Conservation (phyloP, 1,139 yeast species). For the Lodderomyces margitis region DNA sequence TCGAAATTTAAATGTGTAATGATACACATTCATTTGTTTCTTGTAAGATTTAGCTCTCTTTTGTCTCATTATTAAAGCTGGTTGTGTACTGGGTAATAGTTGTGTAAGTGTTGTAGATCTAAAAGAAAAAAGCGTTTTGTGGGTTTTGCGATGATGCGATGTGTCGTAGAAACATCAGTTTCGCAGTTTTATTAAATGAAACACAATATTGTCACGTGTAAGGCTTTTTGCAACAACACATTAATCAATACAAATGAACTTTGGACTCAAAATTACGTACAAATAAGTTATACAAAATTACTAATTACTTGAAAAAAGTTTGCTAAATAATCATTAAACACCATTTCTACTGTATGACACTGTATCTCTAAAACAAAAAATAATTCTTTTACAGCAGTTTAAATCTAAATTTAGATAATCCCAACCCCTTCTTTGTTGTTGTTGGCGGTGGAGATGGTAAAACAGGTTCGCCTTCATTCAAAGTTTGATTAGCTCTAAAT, state of each 20-base stretch:
- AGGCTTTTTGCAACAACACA: not conserved
- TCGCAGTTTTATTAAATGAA: too few relatives aligned
- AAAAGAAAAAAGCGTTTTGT: not conserved
- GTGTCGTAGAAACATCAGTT: not conserved
- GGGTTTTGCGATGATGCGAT: not conserved
- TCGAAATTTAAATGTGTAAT: slow-evolving; percentile 85
- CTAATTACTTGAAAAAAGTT: too few relatives aligned
- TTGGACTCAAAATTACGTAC: slow-evolving; percentile 2
- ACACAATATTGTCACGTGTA: too few relatives aligned
- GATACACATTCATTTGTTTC: slow-evolving; percentile 84
- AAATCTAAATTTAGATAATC: slow-evolving; percentile 5
- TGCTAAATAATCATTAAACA: too few relatives aligned
- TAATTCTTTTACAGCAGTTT: slow-evolving; percentile 6
- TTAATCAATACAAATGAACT: not conserved
- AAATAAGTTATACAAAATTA: slow-evolving; percentile 5
- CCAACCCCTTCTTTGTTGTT: slow-evolving; percentile 6
- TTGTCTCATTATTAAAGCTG: slow-evolving; percentile 68
- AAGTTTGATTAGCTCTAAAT: slow-evolving; percentile 31
- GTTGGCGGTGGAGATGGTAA: slow-evolving; percentile 1
- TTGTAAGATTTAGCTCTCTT: slow-evolving; percentile 92
- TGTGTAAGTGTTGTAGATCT: not conserved
- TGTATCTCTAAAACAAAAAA: not conserved
- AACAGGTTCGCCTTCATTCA: slow-evolving; percentile 8
- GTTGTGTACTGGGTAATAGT: not conserved
- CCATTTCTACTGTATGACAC: not conserved